Base-by-base conservation (phyloP, 176 grass and related monocot genomes). In the Otatea glauca region DNA sequence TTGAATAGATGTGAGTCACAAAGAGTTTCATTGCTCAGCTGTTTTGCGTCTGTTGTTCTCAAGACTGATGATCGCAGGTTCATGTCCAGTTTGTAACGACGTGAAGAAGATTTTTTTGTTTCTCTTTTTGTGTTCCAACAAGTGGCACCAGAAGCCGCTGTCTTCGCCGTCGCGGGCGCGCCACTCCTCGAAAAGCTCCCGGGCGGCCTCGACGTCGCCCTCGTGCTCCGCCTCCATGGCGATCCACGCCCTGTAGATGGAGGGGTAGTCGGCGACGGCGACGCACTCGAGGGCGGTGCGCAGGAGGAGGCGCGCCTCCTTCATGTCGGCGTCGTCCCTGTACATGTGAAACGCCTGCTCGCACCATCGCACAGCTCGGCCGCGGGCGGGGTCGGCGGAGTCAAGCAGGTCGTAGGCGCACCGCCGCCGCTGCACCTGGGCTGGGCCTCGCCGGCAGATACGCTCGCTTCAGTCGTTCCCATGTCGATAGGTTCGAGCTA, bases 91-190 rank as follows among this genome's bases (percentile, higher is more conserved):
- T n/a, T n/a, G n/a, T n/a, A n/a, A n/a, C n/a, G n/a, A n/a, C n/a
- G n/a, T n/a, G n/a, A n/a, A n/a, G n/a, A n/a, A n/a, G n/a, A n/a
- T n/a, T n/a, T n/a, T n/a, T n/a, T n/a, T n/a, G n/a, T n/a, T n/a
- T n/a, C n/a, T n/a, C n/a, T n/a, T n/a, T n/a, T n/a, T n/a, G n/a
- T n/a, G n/a, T n/a, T n/a, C n/a, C n/a, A n/a, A n/a, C n/a, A n/a
- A n/a, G n/a, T n/a, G 9, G 50, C 74, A 76, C 74, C 83, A 78
- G 83, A 69, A 75, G 27, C 49, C 72, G 72, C 10, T 16, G 32
- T 65, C 41, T 0, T 75, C 3, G 13, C 9, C 21, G 2, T 5
- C 20, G 20, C 11, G 21, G 10, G 27, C 21, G 51, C 37, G 12
- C 74, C 72, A 59, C 43, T 55, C 27, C 37, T 20, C 45, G 29